phyloP scores from a whole-genome alignment of 306 rosid species.

The Vicia sativa region DNA sequence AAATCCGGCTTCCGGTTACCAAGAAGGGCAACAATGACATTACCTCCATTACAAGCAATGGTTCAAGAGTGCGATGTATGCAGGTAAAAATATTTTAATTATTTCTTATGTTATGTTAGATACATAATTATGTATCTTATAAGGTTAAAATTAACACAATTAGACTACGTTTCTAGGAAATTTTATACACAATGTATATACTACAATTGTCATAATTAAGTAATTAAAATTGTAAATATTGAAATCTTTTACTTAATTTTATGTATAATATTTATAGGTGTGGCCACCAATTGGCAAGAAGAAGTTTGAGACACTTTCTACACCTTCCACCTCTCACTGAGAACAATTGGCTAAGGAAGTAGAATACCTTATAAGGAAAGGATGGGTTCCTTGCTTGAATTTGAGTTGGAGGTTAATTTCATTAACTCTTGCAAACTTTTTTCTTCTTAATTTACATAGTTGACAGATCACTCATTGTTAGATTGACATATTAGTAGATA shows the following conservation, averaged over 20 bases:
- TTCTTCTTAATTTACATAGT: neutral
- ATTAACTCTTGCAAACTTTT: neutral
- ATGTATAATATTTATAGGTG: conserved; percentile 55
- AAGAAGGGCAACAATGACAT: conserved; percentile 67
- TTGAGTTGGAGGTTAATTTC: conserved; percentile 52
- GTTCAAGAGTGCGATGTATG: conserved; percentile 76
- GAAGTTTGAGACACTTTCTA: conserved; percentile 89
- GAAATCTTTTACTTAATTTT: conserved; percentile 8
- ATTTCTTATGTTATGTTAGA: too few relatives aligned
- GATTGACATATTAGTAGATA: too few relatives aligned
- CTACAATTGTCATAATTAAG: neutral
- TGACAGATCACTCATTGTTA: too few relatives aligned
- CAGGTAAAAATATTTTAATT: conserved; percentile 47
- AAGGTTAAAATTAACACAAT: neutral
- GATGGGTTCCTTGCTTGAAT: conserved; percentile 84
- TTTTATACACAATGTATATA: conserved; percentile 2
- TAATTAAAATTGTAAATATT: neutral
- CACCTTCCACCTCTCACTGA: conserved; percentile 51
- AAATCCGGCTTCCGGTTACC: conserved; percentile 68
- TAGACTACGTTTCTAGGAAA: neutral
- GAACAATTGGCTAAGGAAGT: conserved; percentile 52
- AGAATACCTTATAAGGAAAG: conserved; percentile 57
- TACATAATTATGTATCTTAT: neutral
- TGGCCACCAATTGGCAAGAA: conserved; percentile 70
- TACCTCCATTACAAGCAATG: conserved; percentile 68